A percentile compares a stretch with the other conserved stretches of the same genome.
Evolutionary conservation across 768 basidiomycete genomes (phyloP).

Genomic region (Calocybe indica): DNA sequence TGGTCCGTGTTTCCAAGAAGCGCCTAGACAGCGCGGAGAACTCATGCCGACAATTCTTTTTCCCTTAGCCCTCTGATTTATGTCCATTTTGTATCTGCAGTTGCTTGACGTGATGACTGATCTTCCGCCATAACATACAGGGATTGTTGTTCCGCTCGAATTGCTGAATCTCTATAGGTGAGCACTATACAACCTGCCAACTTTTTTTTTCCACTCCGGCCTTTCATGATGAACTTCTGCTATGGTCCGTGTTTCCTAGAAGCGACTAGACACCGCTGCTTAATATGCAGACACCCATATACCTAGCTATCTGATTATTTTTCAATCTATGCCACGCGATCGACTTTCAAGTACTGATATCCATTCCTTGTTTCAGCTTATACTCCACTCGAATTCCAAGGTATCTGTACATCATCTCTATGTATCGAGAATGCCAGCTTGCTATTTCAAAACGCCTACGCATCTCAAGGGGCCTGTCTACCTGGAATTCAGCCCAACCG

Average conservation of each 20-base stretch:
- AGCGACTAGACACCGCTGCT: constrained; percentile 82
- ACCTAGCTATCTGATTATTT: constrained; percentile 63
- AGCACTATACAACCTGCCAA: constrained; percentile 2
- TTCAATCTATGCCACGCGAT: no score
- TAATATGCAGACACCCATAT: constrained; percentile 61
- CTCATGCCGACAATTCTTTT: constrained; percentile 60
- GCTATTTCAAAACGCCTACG: no score
- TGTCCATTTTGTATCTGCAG: not conserved
- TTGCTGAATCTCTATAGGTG: not conserved
- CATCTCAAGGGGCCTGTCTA: no score
- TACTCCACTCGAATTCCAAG: no score
- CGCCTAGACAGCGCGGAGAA: constrained; percentile 79
- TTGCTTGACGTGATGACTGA: no score
- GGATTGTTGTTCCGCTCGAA: not conserved
- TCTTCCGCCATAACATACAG: not conserved
- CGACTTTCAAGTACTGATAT: no score
- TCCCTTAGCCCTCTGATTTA: constrained; percentile 63
- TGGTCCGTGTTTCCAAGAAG: constrained; percentile 95
- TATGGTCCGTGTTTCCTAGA: constrained; percentile 95
- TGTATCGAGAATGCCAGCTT: no score
- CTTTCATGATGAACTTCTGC: constrained; percentile 49
- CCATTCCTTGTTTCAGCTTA: no score
- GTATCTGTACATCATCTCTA: no score
- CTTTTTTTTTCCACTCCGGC: not conserved
- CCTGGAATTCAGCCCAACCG: no score